phyloP scores from a whole-genome alignment of 495 filamentous ascomycete genomes.

The Rusavskia elegans region DNA sequence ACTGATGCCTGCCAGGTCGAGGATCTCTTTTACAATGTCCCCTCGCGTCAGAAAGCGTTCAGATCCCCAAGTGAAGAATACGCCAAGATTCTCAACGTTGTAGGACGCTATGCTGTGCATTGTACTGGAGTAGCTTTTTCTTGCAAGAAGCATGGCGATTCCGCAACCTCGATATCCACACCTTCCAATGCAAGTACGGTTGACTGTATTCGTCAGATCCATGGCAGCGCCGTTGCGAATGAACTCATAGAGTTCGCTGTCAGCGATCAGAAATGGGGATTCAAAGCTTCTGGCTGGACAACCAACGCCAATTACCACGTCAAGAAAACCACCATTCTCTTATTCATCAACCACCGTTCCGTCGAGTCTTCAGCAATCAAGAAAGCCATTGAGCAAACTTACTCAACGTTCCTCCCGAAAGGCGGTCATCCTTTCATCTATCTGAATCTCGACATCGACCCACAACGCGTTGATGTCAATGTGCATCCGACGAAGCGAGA shows the following conservation, averaged over 20 bases:
- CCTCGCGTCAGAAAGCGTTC: slow-evolving; percentile 76
- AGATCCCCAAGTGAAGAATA: slow-evolving; percentile 89
- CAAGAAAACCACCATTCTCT: slow-evolving; percentile 73
- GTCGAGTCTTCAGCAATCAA: slow-evolving; percentile 86
- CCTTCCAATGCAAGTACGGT: slow-evolving; percentile 49
- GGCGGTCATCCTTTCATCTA: slow-evolving; percentile 91
- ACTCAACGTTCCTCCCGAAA: slow-evolving; percentile 81
- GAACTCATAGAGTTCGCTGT: slow-evolving; percentile 68
- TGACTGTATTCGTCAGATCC: slow-evolving; percentile 81
- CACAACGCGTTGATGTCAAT: slow-evolving; percentile 89
- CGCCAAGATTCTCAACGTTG: slow-evolving; percentile 91
- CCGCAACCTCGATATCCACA: slow-evolving; percentile 64
- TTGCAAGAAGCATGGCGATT: slow-evolving; percentile 90
- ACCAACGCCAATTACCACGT: slow-evolving; percentile 95
- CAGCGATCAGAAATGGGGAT: slow-evolving; percentile 63
- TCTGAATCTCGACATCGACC: slow-evolving; percentile 84
- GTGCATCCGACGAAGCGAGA: slow-evolving; percentile 96
- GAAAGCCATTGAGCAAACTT: slow-evolving; percentile 83
- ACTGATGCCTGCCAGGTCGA: slow-evolving; percentile 45
- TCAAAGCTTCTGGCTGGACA: slow-evolving; percentile 63
- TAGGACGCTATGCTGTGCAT: slow-evolving; percentile 91
- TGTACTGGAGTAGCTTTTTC: slow-evolving; percentile 82
- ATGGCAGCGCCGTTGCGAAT: slow-evolving; percentile 74
- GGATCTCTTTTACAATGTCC: slow-evolving; percentile 93
- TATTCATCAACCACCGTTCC: slow-evolving; percentile 97